Evolutionary conservation across 1,284 basidiomycete genomes (phyloP).

Genomic region (Irpex rosettiformis): DNA sequence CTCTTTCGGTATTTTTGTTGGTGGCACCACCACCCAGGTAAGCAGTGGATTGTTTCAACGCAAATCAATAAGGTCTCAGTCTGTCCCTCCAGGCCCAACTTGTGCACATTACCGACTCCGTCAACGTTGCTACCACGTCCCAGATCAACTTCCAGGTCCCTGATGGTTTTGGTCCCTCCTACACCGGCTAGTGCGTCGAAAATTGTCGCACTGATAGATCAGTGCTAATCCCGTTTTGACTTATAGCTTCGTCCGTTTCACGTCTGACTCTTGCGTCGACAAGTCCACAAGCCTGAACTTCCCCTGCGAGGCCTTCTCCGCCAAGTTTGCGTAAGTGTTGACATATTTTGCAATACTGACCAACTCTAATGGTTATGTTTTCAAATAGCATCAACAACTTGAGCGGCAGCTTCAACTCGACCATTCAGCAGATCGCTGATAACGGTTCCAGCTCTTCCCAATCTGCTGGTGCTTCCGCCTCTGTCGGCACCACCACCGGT

Average conservation of each 20-base stretch:
- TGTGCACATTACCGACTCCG: slow-evolving; percentile 51
- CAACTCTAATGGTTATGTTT: not conserved
- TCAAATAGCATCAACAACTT: slow-evolving; percentile 51
- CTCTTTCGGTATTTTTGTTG: slow-evolving; percentile 67
- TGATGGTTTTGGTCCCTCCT: slow-evolving; percentile 57
- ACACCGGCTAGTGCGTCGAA: slow-evolving; percentile 52
- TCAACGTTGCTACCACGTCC: slow-evolving; percentile 61
- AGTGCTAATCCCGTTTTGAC: not conserved
- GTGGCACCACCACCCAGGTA: slow-evolving; percentile 61
- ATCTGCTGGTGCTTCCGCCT: slow-evolving; percentile 18
- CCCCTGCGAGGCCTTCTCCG: slow-evolving; percentile 74
- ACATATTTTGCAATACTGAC: not conserved
- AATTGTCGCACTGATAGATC: not conserved
- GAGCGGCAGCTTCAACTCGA: slow-evolving; percentile 59
- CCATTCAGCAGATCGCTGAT: slow-evolving; percentile 50
- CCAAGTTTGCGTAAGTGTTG: slow-evolving; percentile 64
- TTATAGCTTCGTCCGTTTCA: slow-evolving; percentile 69
- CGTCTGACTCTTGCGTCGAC: slow-evolving; percentile 55
- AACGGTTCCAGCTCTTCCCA: slow-evolving; percentile 53
- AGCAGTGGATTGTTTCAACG: slow-evolving; percentile 12
- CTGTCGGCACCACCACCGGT: slow-evolving; percentile 16
- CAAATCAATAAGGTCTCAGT: not conserved
- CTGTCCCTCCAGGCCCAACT: slow-evolving; percentile 50
- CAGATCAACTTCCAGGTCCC: slow-evolving; percentile 57
- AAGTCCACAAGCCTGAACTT: slow-evolving; percentile 42